Percentiles rank a stretch among this genome's conserved stretches.
These are phyloP conservation scores for Mycena galericulata DNA, from an alignment of 768 basidiomycete species.

Conservation along the genomic window DNA sequence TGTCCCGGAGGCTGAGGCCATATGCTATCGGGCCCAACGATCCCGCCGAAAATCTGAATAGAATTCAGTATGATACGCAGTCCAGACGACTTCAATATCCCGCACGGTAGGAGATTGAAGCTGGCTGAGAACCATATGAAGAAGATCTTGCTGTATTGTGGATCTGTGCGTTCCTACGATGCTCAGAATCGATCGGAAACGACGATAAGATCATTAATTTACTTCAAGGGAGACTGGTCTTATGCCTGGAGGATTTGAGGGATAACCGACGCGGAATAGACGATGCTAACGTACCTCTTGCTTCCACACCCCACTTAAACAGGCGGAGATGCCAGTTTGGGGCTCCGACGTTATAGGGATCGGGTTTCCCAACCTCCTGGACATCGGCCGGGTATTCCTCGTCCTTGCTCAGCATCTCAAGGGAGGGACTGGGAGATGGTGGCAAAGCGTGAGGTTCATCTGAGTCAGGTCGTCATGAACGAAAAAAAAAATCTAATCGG, in stretches of 20 bases:
- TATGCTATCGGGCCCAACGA: slow-evolving; percentile 73
- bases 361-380: neutral
- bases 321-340: slow-evolving; percentile 26
- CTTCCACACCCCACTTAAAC: slow-evolving; percentile 31
- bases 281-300: slow-evolving; percentile 16
- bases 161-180: slow-evolving; percentile 63
- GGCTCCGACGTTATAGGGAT: neutral
- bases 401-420: neutral
- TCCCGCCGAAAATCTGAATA: slow-evolving; percentile 71
- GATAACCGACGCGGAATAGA: neutral
- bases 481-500: neutral
- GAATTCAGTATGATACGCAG: neutral
- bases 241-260: slow-evolving; percentile 17
- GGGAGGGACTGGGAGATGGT: neutral
- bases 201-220: neutral
- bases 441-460: neutral
- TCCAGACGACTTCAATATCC: neutral
- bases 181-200: neutral
- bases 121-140: slow-evolving; percentile 84
- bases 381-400: neutral
- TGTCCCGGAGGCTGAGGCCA: slow-evolving; percentile 69
- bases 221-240: slow-evolving; percentile 29
- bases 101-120: slow-evolving; percentile 71
- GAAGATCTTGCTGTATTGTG: slow-evolving; percentile 75
- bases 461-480: too few relatives aligned